Conservation (phyloP, 495 filamentous ascomycete species). For the Penicillium dipodomyicola region DNA sequence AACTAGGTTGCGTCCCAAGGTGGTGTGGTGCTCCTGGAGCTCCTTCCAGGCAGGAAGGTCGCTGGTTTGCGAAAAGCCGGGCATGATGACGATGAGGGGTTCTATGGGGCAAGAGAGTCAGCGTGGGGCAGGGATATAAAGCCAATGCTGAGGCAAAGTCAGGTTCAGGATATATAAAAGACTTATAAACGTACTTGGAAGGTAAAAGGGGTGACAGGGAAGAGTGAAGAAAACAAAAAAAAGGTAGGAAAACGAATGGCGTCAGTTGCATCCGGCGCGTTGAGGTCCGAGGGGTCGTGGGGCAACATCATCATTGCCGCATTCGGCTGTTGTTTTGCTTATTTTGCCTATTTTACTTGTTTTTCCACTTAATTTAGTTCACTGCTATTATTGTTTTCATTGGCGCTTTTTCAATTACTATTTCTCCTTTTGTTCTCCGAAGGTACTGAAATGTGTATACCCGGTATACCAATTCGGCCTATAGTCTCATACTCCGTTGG, state of each 20-base stretch:
- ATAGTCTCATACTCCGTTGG: background rate
- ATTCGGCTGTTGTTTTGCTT: conserved; percentile 15
- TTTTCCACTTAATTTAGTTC: too few species aligned
- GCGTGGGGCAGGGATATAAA: conserved; percentile 33
- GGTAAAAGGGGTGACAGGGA: conserved; percentile 14
- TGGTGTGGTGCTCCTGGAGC: conserved; percentile 84
- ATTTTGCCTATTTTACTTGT: background rate
- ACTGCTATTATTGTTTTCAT: background rate
- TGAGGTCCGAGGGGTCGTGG: conserved; percentile 45
- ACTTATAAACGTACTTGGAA: conserved; percentile 15
- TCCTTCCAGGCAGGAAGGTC: conserved; percentile 80
- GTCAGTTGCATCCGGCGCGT: conserved; percentile 38
- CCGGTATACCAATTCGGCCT: background rate
- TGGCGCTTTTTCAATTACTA: background rate
- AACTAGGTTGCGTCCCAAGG: conserved; percentile 80
- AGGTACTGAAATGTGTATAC: background rate
- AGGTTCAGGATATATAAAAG: conserved; percentile 3
- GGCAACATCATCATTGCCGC: conserved; percentile 37
- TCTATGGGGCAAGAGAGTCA: conserved; percentile 27
- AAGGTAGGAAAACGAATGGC: conserved; percentile 25
- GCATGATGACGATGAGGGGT: conserved; percentile 40
- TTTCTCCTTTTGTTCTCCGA: background rate
- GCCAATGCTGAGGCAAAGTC: background rate
- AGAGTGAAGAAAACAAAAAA: conserved; percentile 13
- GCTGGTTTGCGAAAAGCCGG: conserved; percentile 69